Percentiles rank a stretch among this genome's conserved stretches.
These are phyloP conservation scores for Coriolopsis trogii DNA, from an alignment of 1,284 basidiomycete genomes.

Conservation along the genomic window DNA sequence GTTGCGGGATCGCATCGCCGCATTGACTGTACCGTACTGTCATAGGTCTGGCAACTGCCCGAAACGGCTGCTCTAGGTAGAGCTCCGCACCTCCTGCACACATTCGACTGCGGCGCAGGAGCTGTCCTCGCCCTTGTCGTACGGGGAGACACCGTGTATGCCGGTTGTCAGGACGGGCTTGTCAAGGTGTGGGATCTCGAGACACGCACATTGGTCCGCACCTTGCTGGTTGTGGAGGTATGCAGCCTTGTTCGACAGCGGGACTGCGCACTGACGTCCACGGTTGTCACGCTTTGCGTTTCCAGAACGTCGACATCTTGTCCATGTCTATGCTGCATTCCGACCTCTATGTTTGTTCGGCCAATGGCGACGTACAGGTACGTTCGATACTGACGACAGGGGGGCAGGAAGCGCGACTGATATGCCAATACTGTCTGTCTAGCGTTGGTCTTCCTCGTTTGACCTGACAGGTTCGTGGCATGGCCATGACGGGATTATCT, in stretches of 20 bases:
- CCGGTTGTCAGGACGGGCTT: conserved; percentile 92
- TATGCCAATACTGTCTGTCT: conserved; percentile 5
- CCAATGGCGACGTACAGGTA: conserved; percentile 81
- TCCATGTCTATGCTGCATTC: conserved; percentile 75
- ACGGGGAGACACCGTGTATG: conserved; percentile 83
- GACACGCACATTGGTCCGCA: conserved; percentile 84
- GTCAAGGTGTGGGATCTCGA: conserved; percentile 93
- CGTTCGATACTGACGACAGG: conserved; percentile 11
- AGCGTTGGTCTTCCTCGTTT: conserved; percentile 84
- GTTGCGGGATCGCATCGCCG: not conserved
- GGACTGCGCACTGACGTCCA: not conserved
- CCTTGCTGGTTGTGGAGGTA: conserved; percentile 84
- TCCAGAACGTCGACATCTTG: conserved; percentile 77
- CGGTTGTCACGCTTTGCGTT: not conserved
- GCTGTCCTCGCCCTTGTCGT: conserved; percentile 82
- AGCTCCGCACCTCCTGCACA: conserved; percentile 54
- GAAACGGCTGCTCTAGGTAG: conserved; percentile 21
- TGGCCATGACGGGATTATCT: conserved; percentile 79
- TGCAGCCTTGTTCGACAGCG: conserved; percentile 13
- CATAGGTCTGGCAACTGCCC: conserved; percentile 80
- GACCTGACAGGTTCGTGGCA: conserved; percentile 82
- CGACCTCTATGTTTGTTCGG: conserved; percentile 83
- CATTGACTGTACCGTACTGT: not conserved
- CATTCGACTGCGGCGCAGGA: conserved; percentile 66
- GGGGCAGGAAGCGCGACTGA: no score